These are phyloP conservation scores for Microdochium trichocladiopsis DNA, from an alignment of 2,329 filamentous ascomycete genomes.

Conservation along the genomic window DNA sequence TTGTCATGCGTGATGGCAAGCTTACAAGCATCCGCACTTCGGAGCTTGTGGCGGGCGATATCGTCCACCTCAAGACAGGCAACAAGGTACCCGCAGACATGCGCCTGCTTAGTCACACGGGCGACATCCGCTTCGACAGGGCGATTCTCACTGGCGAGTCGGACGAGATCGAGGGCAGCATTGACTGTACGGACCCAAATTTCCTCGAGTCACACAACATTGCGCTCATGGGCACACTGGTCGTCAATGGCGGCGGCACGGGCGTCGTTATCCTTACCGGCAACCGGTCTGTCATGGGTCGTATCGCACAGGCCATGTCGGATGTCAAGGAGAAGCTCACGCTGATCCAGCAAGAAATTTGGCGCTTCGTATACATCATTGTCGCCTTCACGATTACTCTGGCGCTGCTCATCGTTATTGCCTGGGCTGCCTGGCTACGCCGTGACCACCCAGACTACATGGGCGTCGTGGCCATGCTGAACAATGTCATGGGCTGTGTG, in stretches of 20 bases:
- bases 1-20: constrained; percentile 36
- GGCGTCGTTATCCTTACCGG: constrained; percentile 33
- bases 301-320: constrained; percentile 28
- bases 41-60: constrained; percentile 37
- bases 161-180: not conserved
- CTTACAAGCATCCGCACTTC: constrained; percentile 28
- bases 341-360: constrained; percentile 33
- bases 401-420: constrained; percentile 29
- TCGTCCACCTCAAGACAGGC: constrained; percentile 36
- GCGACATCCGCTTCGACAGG: constrained; percentile 33
- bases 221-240: constrained; percentile 33
- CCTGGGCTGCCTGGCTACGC: constrained; percentile 34
- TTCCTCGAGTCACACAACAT: constrained; percentile 36
- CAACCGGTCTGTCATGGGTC: constrained; percentile 30
- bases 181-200: constrained; percentile 12
- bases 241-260: constrained; percentile 30
- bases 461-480: constrained; percentile 33
- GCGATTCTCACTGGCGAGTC: constrained; percentile 31
- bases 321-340: constrained; percentile 27
- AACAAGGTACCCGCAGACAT: constrained; percentile 42
- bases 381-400: constrained; percentile 16
- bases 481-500: constrained; percentile 35
- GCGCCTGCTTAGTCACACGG: constrained; percentile 31
- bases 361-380: constrained; percentile 29
- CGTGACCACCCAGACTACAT: constrained; percentile 28